Base-by-base conservation (phyloP, 2,329 filamentous ascomycete genomes). In the Colletotrichum orbiculare region DNA sequence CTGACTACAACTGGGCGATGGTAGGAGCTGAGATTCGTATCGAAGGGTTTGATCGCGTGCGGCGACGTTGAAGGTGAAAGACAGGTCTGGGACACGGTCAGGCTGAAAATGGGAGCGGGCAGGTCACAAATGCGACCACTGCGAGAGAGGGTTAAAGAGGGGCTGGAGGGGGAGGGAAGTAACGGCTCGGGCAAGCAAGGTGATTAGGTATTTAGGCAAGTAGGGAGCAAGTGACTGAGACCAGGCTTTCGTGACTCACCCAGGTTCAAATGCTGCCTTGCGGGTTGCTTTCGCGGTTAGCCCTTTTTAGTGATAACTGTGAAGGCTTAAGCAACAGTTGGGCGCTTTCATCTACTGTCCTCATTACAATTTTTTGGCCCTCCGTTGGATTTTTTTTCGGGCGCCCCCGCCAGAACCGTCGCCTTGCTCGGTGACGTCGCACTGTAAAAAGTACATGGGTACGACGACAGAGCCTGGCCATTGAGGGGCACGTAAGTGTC, bases 121-220 rank as follows among this genome's bases (percentile, higher is more conserved):
- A 10, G 53, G 52, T 66, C 62, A 62, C 62, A 46, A 63, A 62
- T 66, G 59, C 63, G 63, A 39, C 37, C 41, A 43, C 25, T 25
- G 25, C 25, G 25, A 46, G 63, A 54, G 63, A 66, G 58, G 62
- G 62, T 62, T 66, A 63, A 63, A 66, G 63, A 66, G 63, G 63
- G 63, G 63, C 53, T 66, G 46, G 58, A 57, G 59, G 58, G 25
- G 25, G 25, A 25, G 25, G 25, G 25, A 25, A 25, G 25, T 25
- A 25, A 25, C 25, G 25, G 25, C 25, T 25, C 25, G 25, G 25
- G 25, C 25, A 25, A 25, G 25, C 25, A 25, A 25, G 25, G 25
- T 25, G 4, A 25, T 25, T 25, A 25, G 25, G 25, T 25, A 25
- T 25, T 25, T 25, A 25, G 25, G 25, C 25, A 3, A 50, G 8